Base-by-base conservation (phyloP, 169 alveolate genomes). In the Plasmodium ovale region DNA sequence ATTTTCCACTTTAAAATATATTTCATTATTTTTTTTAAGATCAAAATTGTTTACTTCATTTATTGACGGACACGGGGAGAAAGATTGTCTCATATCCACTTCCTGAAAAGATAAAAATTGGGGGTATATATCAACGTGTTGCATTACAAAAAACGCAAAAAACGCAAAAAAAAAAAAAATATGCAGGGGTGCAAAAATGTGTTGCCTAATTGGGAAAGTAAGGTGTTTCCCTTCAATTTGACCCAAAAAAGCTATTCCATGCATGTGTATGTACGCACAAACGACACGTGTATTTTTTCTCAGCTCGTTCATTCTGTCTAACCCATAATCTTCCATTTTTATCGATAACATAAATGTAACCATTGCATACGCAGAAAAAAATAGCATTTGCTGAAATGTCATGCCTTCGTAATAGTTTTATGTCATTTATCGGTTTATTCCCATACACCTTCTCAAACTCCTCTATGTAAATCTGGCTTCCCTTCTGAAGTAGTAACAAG, bases 1-100 rank as follows among this genome's bases (percentile, higher is more conserved):
- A n/a, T 79, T 79, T 79, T 79, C 74, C 12, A 79, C 42, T 53
- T 65, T 79, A n/a, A 79, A 65, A 65, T 65, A 79, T 23, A 79
- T 31, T 31, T 79, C 84, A n/a, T 25, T 31, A 37, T 39, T 54
- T 47, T 79, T 62, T 65, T 51, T 25, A 12, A 79, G 42, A 6
- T 47, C 49, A 44, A 79, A 59, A 25, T 7, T 39, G 4, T 79
- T 16, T 47, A 79, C 37, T 51, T 65, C 60, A 23, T 65, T 67
- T 51, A 42, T 21, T 10, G 68, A 25, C 0, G 21, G 16, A 35
- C 37, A 33, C 3, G 53, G 68, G 37, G 25, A 10, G n/a, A 59
- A 49, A 21, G 33, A 56, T n/a, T 33, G 35, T 19, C 59, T 12
- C 14, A 42, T 51, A 59, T 73, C 33, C 16, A 60, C 19, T 72